Evolutionary conservation across 2,329 filamentous ascomycete genomes (phyloP), one percentile per base, ranked within the genome.

Genomic region (Madurella fahalii): DNA sequence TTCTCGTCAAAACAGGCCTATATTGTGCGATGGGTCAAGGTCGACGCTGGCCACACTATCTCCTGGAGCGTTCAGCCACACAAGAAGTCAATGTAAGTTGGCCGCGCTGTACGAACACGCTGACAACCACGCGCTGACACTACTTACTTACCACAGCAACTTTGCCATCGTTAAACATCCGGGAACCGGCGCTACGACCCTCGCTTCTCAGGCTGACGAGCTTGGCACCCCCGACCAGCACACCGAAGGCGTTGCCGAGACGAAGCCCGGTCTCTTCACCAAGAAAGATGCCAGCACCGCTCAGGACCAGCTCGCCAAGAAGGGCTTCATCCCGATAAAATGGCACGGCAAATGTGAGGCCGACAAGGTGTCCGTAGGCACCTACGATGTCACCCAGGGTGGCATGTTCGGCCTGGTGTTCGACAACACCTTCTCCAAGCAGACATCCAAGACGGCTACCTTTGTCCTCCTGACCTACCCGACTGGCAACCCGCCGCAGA

Each of bases 121-220:
- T 42, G 16, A 8, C 32, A 16, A 30, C 18, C 18, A 44, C 39
- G 12, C 31, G 50, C 46, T 59, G 45, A 56, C 52, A 15, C 12
- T 40, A 8, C 1, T 18, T 34, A 32, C 17, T 56, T 52, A 9
- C 9, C 9, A 18, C 66, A 87, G 84, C 72, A 96, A 97, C 74
- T 96, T 99, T 70, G 94, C 92, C 68, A 88, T 99, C 67, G 95
- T 99, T 73, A 97, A 96, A 71, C 94, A 97, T 70, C 93, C 94
- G 2, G 91, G 92, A 62, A 86, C 82, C 54, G 83, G 83, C 62
- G 76, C 72, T 39, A 80, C 78, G 17, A 76, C 72, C 57, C 68
- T 79, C 47, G 71, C 74, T 17, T 71, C 69, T 42, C 71, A 69
- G 53, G 60, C 72, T 51, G 75, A 77, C 61, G 72, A 76, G 52